Evolutionary conservation across 495 filamentous ascomycete species (phyloP).

Genomic region (Aspergillus sparsus): DNA sequence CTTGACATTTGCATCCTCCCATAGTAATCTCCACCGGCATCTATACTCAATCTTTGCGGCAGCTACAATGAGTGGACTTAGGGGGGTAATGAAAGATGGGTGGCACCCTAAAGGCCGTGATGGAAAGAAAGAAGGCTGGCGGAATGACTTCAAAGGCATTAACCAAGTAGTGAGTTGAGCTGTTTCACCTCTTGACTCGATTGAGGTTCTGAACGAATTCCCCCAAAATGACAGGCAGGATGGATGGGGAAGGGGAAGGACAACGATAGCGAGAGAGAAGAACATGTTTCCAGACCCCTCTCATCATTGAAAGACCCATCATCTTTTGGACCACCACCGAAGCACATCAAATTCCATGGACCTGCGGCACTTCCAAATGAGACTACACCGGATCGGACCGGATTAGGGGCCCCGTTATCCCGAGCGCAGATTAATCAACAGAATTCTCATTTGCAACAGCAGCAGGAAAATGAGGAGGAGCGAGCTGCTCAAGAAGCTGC

Average conservation of each 20-base stretch:
- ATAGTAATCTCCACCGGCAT: background rate
- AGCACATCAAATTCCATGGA: conserved; percentile 59
- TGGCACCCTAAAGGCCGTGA: conserved; percentile 62
- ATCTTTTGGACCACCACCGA: conserved; percentile 85
- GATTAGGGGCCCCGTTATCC: conserved; percentile 51
- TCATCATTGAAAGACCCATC: conserved; percentile 77
- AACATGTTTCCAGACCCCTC: conserved; percentile 68
- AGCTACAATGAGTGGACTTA: conserved; percentile 50
- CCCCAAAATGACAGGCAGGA: conserved; percentile 37
- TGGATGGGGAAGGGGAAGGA: conserved; percentile 59
- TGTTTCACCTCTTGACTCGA: background rate
- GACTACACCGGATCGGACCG: conserved; percentile 49
- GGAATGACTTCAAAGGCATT: conserved; percentile 60
- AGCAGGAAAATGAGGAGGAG: conserved; percentile 38
- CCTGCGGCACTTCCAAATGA: conserved; percentile 48
- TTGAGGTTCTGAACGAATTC: background rate
- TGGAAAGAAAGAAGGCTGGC: conserved; percentile 58
- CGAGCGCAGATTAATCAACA: conserved; percentile 41
- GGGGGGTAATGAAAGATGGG: conserved; percentile 54
- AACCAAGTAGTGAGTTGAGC: conserved; percentile 54
- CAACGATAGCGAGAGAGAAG: conserved; percentile 33
- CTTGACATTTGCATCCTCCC: background rate
- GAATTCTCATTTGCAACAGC: conserved; percentile 36
- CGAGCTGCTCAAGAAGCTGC: conserved; percentile 11
- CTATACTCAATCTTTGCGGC: background rate